Base-by-base conservation (phyloP, 1,139 yeast genomes). In the Taphrina betulina region DNA sequence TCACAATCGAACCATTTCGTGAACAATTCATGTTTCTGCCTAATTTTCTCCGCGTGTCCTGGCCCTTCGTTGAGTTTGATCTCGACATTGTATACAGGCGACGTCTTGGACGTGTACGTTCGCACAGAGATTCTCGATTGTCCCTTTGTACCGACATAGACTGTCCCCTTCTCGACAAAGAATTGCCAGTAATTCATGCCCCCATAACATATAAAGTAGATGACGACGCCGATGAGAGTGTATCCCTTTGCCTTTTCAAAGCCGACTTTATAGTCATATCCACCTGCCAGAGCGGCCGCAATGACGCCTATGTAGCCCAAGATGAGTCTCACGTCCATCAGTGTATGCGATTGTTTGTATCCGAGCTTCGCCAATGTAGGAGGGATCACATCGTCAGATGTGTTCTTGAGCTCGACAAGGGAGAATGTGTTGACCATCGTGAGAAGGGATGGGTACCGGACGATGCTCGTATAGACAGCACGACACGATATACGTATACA, bases 271-370 rank as follows among this genome's bases (percentile, higher is more conserved):
- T 84, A 84, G 68, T 90, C 96, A 41, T 81, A 68, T 58, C 75
- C 74, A 66, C 79, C 88, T 58, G 88, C 78, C 3, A 73, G 68
- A 1, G 78, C 95, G 1, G 95, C 86, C 16, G 83, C 71, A 1
- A 74, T 71, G 7, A 85, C 90, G 2, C 88, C 79, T 10, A 75
- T 62, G 63, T 81, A 82, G 0, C 96, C 95, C 42, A 89, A 68
- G 0, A 76, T 81, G 45, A 90, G 73, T 63, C 85, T 83, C 24
- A 77, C 70, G 66, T 89, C 95, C 48, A 74, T 74, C 34, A 82
- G 67, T 12, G 65, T 65, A 66, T 80, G 82, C 19, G 81, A 74
- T 67, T 87, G 87, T 14, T 70, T 71, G 68, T 78, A 89, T 1
- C 90, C 92, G 50, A 82, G 69, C 44, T 76, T 72, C 17, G 73